Conservation (phyloP, 2,329 filamentous ascomycete species). For the Botrytis porri region DNA sequence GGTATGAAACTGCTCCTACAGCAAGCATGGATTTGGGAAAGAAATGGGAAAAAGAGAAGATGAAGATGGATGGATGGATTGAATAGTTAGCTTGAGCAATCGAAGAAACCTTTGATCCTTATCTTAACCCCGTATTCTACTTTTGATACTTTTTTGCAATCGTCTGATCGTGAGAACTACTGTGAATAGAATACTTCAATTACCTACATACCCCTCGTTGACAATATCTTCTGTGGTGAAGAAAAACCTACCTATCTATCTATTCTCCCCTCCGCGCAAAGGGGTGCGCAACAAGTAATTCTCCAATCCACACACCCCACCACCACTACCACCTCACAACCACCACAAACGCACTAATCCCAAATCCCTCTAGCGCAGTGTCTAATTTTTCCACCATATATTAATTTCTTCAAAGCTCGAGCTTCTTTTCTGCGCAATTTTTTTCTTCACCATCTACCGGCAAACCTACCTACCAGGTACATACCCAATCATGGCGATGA, state of each 20-base stretch:
- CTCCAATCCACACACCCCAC: not conserved
- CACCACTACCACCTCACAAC: not conserved
- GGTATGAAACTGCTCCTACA: slow-evolving; percentile 8
- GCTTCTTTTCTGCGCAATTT: not conserved
- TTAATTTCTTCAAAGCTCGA: not conserved
- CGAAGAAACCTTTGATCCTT: not conserved
- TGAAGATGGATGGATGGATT: not conserved
- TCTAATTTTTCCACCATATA: not conserved
- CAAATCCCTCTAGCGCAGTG: not conserved
- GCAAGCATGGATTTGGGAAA: not conserved
- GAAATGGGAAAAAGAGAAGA: not conserved
- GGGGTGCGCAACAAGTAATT: not conserved
- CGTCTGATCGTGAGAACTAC: not conserved
- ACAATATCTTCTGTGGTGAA: no score
- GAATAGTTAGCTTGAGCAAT: not conserved
- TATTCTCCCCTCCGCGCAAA: not conserved
- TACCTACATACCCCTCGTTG: no score
- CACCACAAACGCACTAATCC: not conserved
- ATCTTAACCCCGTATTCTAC: no score
- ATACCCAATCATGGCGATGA: not conserved
- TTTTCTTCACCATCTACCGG: not conserved
- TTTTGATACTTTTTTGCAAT: no score
- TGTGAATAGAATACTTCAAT: not conserved
- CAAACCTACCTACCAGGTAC: not conserved
- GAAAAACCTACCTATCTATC: no score